Evolutionary conservation across 2,329 filamentous ascomycete species (phyloP).

Genomic region (Nemania sp.): DNA sequence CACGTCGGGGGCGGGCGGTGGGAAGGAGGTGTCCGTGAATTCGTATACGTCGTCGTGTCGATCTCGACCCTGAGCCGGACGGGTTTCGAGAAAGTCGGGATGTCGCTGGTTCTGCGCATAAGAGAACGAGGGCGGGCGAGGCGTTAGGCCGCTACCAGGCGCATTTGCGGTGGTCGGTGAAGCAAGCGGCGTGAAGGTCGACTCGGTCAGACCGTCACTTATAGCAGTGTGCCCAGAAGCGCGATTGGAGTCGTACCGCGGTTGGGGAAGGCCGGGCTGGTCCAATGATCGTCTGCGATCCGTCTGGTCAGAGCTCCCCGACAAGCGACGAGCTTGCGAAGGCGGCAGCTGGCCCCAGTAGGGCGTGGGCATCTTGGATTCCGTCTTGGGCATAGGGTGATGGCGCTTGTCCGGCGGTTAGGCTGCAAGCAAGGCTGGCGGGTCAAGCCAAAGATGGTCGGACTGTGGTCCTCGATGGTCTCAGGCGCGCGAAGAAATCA

Average conservation of each 20-base stretch:
- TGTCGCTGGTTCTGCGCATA: slow-evolving; percentile 49
- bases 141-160: slow-evolving; percentile 56
- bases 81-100: slow-evolving; percentile 49
- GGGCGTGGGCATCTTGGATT: slow-evolving; percentile 49
- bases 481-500: slow-evolving; percentile 22
- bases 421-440: slow-evolving; percentile 33
- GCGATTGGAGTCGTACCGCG: slow-evolving; percentile 47
- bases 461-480: slow-evolving; percentile 17
- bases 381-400: slow-evolving; percentile 43
- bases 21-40: slow-evolving; percentile 41
- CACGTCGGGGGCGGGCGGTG: slow-evolving; percentile 62
- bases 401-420: slow-evolving; percentile 26
- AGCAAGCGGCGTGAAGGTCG: slow-evolving; percentile 60
- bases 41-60: slow-evolving; percentile 48
- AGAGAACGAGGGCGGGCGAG: slow-evolving; percentile 61
- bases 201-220: slow-evolving; percentile 60
- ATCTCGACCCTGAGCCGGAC: slow-evolving; percentile 47
- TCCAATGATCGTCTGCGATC: slow-evolving; percentile 43
- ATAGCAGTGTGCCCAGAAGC: slow-evolving; percentile 58
- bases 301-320: slow-evolving; percentile 41
- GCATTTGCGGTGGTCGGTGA: slow-evolving; percentile 59
- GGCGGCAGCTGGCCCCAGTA: slow-evolving; percentile 64
- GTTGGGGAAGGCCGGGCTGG: slow-evolving; percentile 41
- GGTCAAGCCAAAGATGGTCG: slow-evolving; percentile 25
- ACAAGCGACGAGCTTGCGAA: slow-evolving; percentile 49